Evolutionary conservation across 2,329 filamentous ascomycete genomes (phyloP).

Genomic region (Botrytis elliptica): DNA sequence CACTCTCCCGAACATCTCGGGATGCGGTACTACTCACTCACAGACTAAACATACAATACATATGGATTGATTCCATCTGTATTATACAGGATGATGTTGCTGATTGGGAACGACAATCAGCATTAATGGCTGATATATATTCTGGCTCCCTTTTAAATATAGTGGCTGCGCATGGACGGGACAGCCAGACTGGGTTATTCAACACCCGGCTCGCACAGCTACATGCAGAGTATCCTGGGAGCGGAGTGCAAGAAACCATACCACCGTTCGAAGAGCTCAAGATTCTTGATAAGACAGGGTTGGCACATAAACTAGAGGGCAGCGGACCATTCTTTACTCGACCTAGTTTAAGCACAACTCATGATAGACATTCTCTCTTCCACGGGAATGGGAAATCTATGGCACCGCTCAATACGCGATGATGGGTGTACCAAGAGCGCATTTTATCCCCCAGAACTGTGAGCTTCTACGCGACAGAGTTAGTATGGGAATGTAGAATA

Average conservation of each 20-base stretch:
- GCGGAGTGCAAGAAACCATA: background rate
- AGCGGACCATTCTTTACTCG: background rate
- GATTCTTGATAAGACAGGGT: background rate
- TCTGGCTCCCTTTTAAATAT: background rate
- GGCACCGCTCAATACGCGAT: background rate
- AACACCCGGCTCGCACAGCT: background rate
- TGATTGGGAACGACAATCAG: background rate
- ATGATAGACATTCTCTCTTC: background rate
- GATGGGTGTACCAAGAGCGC: background rate
- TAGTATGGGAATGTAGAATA: background rate
- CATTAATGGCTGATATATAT: background rate
- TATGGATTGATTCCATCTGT: conserved; percentile 17
- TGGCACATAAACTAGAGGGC: background rate
- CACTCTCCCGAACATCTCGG: background rate
- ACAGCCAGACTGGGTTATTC: background rate
- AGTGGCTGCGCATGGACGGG: background rate
- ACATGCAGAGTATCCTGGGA: background rate
- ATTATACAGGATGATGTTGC: conserved; percentile 8
- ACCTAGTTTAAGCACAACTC: background rate
- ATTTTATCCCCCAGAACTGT: background rate
- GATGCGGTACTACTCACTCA: background rate
- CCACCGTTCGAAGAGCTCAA: background rate
- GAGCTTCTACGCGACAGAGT: background rate
- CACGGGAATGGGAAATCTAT: background rate
- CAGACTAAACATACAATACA: background rate